Evolutionary conservation across 441 rosid species (phyloP).

Genomic region (Sinapis alba): DNA sequence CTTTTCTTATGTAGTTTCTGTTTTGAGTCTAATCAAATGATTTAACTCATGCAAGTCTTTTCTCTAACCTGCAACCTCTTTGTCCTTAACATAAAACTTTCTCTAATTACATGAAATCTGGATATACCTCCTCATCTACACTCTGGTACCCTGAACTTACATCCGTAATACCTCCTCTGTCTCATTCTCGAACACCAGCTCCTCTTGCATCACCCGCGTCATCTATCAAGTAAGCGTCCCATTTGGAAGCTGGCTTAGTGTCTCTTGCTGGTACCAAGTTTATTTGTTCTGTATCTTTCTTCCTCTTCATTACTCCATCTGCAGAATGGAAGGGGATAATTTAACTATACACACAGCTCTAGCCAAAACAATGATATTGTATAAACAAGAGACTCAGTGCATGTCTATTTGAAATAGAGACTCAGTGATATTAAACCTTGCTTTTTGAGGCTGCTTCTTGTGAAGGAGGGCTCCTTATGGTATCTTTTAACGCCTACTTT

Average conservation of each 20-base stretch:
- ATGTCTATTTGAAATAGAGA: no score
- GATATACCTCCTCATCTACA: constrained; percentile 78
- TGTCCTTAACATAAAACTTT: neutral
- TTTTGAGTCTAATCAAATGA: neutral
- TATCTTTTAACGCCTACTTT: neutral
- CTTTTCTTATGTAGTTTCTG: neutral
- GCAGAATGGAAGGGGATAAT: neutral
- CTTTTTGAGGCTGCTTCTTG: constrained; percentile 27
- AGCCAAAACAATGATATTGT: no score
- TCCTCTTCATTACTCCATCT: constrained; percentile 24
- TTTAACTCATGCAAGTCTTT: neutral
- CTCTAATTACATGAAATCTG: constrained; percentile 53
- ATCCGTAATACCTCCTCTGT: constrained; percentile 37
- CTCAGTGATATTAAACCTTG: no score
- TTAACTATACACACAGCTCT: no score
- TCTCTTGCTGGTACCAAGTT: neutral
- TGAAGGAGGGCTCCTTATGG: constrained; percentile 33
- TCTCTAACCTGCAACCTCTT: neutral
- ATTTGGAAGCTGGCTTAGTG: constrained; percentile 43
- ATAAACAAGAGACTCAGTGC: no score
- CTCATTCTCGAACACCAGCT: neutral
- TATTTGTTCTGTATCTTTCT: neutral
- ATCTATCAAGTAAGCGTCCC: constrained; percentile 51
- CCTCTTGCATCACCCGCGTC: constrained; percentile 34
- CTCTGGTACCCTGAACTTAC: constrained; percentile 33